Evolutionary conservation across 2,329 filamentous ascomycete genomes (phyloP), one percentile per base, ranked within the genome.

Genomic region (Aureobasidium melanogenum): DNA sequence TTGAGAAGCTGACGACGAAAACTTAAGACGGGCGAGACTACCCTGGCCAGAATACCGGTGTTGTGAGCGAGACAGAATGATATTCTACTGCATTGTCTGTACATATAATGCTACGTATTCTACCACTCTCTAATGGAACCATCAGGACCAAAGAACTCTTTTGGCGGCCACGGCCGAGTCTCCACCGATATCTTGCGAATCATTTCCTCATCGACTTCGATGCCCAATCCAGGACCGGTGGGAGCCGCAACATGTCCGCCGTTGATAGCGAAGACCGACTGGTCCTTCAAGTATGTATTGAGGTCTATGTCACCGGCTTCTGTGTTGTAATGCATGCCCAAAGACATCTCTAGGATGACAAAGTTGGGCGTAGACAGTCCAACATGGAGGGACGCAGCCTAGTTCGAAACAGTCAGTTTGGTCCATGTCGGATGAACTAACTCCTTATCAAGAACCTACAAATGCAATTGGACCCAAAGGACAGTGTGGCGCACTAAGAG

Each of bases 261-360:
- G 43, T 66, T 62, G 43, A 71, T 67, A 26, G 61, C 63, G 50
- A 71, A 72, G 1, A 70, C 67, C 6, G 58, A 62, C 24, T 63
- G 67, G 63, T 72, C 66, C 38, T 67, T 68, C 19, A 70, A 14
- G 57, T 72, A 72, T 9, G 65, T 71, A 19, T 68, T 66, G 17
- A 89, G 75, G 69, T 89, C 87, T 66, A 84, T 78, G 2, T 83
- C 79, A 1, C 82, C 85, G 0, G 79, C 81, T 67, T 81, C 80
- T 4, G 74, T 73, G 66, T 92, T 92, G 69, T 91, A 92, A 70
- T 92, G 89, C 66, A 92, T 91, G 0, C 88, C 88, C 32, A 91
- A 69, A 58, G 84, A 87, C 88, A 91, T 91, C 72, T 91, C 88
- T 68, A 89, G 84, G 34, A 91, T 91, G 0, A 81, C 82, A 69